phyloP scores from a whole-genome alignment of 257 asterid species.

The Haberlea rhodopensis region DNA sequence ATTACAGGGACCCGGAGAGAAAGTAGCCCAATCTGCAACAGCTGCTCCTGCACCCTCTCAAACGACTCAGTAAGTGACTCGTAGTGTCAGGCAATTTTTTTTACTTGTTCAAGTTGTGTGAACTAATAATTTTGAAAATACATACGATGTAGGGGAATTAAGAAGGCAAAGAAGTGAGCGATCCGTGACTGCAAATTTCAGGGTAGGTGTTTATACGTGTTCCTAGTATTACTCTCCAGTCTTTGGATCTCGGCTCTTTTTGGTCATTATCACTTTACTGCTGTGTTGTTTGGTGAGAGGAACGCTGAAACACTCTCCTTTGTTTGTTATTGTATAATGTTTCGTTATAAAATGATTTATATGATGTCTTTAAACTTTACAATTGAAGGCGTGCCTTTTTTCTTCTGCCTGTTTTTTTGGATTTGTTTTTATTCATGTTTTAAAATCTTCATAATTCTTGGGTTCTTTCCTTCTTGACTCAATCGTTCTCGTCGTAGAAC shows the following conservation, averaged over 20 bases:
- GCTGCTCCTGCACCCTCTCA: slow-evolving; percentile 38
- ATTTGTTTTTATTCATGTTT: no score
- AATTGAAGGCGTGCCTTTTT: no score
- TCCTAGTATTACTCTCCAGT: not conserved
- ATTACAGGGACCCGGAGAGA: slow-evolving; percentile 49
- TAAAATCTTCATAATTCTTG: no score
- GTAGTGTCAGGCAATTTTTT: not conserved
- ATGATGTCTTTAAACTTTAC: not conserved
- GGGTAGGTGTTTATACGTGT: not conserved
- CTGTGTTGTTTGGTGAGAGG: not conserved
- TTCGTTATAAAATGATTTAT: not conserved
- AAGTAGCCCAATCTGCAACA: slow-evolving; percentile 32
- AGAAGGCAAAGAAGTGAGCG: slow-evolving; percentile 46
- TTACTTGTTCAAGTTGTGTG: not conserved
- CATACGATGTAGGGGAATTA: slow-evolving; percentile 29
- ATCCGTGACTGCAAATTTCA: not conserved
- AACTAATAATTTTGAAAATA: not conserved
- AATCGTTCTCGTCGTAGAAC: no score
- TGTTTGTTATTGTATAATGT: not conserved
- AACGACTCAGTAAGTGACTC: slow-evolving; percentile 35
- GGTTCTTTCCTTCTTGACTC: no score
- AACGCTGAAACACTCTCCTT: not conserved
- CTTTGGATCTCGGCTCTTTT: not conserved
- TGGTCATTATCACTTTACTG: not conserved
- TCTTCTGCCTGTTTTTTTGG: no score